phyloP scores from a whole-genome alignment of 2,329 filamentous ascomycete genomes.

The Cladosporium halotolerans region DNA sequence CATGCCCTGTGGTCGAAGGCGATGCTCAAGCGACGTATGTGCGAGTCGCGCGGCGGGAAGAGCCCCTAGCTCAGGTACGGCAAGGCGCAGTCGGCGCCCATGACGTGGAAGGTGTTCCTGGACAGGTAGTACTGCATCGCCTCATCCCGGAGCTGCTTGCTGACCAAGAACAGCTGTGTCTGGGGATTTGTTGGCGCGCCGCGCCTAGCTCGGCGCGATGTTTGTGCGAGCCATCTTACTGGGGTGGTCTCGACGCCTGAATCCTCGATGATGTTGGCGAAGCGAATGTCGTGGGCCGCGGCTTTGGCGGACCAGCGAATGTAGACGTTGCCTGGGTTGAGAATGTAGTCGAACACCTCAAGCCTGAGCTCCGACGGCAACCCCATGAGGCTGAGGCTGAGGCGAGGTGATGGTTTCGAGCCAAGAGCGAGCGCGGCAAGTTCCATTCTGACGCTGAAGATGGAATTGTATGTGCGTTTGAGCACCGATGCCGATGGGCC shows the following conservation, averaged over 20 bases:
- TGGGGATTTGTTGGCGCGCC: neutral
- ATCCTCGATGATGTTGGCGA: slow-evolving; percentile 3
- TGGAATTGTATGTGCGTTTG: neutral
- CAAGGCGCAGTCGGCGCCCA: slow-evolving; percentile 6
- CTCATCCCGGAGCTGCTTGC: slow-evolving; percentile 30
- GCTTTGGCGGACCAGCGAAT: slow-evolving; percentile 1
- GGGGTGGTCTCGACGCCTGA: neutral
- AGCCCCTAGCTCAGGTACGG: slow-evolving; percentile 12
- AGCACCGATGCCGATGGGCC: neutral
- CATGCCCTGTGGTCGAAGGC: slow-evolving; percentile 8
- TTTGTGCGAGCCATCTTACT: neutral
- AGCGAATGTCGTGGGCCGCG: slow-evolving; percentile 9
- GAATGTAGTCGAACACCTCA: slow-evolving; percentile 5
- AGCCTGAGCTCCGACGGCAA: slow-evolving; percentile 5
- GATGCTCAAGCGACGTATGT: slow-evolving; percentile 10
- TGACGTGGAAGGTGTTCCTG: slow-evolving; percentile 10
- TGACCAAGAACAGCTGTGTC: slow-evolving; percentile 24
- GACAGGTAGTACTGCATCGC: slow-evolving; percentile 16
- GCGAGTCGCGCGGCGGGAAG: slow-evolving; percentile 3
- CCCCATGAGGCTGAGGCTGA: neutral
- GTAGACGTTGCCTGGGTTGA: slow-evolving; percentile 6
- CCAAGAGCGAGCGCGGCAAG: neutral
- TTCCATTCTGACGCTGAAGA: neutral
- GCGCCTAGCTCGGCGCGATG: neutral
- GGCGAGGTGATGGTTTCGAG: neutral